Conservation (phyloP, 2,329 filamentous ascomycete genomes). For the Aspergillus tanneri region DNA sequence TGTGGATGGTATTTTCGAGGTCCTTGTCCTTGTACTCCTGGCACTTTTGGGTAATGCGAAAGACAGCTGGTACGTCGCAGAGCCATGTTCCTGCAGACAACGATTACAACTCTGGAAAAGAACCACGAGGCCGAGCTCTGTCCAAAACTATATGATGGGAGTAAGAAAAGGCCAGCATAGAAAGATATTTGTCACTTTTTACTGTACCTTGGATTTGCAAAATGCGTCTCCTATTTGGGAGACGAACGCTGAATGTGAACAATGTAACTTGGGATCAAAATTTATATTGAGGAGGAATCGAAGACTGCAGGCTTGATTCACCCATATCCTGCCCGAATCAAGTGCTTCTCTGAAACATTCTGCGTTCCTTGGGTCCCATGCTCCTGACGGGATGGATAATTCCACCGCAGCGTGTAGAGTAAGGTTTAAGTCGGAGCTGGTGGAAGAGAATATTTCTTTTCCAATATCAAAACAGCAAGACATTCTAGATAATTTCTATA, state of each 20-base stretch:
- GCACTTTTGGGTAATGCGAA: conserved; percentile 23
- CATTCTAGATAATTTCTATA: conserved; percentile 17
- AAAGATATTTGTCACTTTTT: too few relatives aligned
- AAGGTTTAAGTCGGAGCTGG: conserved; percentile 19
- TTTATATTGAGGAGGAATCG: conserved; percentile 27
- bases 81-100: not conserved
- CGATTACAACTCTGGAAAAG: conserved; percentile 21
- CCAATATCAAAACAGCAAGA: conserved; percentile 24
- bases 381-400: conserved; percentile 6
- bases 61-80: conserved; percentile 16
- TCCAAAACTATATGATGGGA: conserved; percentile 38
- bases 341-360: conserved; percentile 9
- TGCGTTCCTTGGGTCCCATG: not conserved
- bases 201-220: conserved; percentile 25
- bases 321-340: conserved; percentile 25
- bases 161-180: too few relatives aligned
- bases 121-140: conserved; percentile 28
- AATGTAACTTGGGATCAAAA: conserved; percentile 6
- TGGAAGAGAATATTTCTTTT: conserved; percentile 11
- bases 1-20: conserved; percentile 16
- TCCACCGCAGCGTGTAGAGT: conserved; percentile 21
- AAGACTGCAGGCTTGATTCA: conserved; percentile 29
- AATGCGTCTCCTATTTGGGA: conserved; percentile 24
- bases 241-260: conserved; percentile 11
- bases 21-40: not conserved